Conservation (phyloP, 352 stramenopile genomes). For the Phytophthora quininea region DNA sequence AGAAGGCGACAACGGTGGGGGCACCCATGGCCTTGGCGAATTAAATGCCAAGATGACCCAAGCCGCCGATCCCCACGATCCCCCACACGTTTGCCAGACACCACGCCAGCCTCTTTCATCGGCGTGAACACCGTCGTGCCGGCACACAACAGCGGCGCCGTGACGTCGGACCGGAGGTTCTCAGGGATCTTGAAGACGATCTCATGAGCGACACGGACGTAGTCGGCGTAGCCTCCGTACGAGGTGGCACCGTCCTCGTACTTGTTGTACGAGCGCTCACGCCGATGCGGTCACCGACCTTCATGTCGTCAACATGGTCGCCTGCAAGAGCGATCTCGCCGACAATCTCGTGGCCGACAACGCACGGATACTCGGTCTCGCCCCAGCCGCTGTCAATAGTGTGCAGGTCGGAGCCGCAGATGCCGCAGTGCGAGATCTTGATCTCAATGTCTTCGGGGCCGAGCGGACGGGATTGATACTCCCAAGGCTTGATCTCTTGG, state of each 20-base stretch:
- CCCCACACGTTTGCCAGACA: constrained; percentile 62
- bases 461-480: constrained; percentile 36
- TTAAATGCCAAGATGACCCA: constrained; percentile 88
- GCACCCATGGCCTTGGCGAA: constrained; percentile 71
- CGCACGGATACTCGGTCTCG: constrained; percentile 37
- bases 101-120: constrained; percentile 48
- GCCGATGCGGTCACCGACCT: constrained; percentile 74
- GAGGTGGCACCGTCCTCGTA: constrained; percentile 40
- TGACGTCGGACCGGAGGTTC: constrained; percentile 45
- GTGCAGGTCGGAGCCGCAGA: constrained; percentile 32
- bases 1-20: constrained; percentile 67
- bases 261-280: constrained; percentile 67
- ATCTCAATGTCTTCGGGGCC: constrained; percentile 22
- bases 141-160: constrained; percentile 76
- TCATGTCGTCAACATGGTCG: constrained; percentile 50
- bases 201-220: constrained; percentile 57
- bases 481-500: constrained; percentile 8
- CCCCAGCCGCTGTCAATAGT: constrained; percentile 31
- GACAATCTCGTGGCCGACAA: constrained; percentile 57
- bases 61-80: constrained; percentile 80
- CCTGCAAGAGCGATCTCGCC: constrained; percentile 40
- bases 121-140: constrained; percentile 79
- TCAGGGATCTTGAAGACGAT: constrained; percentile 77
- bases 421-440: constrained; percentile 31
- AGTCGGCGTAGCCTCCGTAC: constrained; percentile 68